Base-by-base conservation (phyloP, 768 basidiomycete species). In the Russula earlei region DNA sequence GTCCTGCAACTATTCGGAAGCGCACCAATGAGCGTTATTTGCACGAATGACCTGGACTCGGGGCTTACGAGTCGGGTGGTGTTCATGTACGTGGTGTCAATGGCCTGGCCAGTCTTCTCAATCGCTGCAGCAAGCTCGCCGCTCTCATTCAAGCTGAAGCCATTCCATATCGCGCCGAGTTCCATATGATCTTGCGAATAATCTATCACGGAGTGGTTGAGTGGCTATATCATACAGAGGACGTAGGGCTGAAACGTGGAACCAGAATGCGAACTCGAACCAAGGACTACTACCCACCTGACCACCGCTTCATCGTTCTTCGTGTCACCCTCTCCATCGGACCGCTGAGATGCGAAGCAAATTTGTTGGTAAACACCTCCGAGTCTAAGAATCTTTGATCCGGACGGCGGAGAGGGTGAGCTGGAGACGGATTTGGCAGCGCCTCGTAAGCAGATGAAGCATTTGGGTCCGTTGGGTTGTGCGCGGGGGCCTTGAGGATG, bases 271-370 rank as follows among this genome's bases (percentile, higher is more conserved):
- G 34, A 56, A 40, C 24, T 24, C 19, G 24, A 47, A 41, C 15
- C 25, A 36, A 48, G 20, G 19, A 27, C 42, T 49, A 24, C 55
- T 45, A 69, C 80, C 52, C 67, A 87, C 92, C 92, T 68, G 88
- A 82, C 95, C 96, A 99, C 49, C 96, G 79, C 74, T 96, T 98
- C 67, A 93, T 80, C 17, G 85, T 80, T 60, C 95, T 76, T 49
- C 95, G 80, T 17, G 95, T 94, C 22, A 98, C 91, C 69, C 92
- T 97, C 70, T 99, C 96, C 89, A 99, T 88, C 2, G 84, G 88
- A 2, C 93, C 91, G 52, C 80, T 78, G 53, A 99, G 74, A 72
- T 99, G 96, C 54, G 83, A 83, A 44, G 92, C 87, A 68, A 98
- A 99, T 71, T 95, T 96, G 70, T 82, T 82, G 3, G 96, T 99